A percentile compares a stretch with the other conserved stretches of the same genome.
phyloP scores from a whole-genome alignment of 2,329 filamentous ascomycete genomes.

The Monosporascus sp. region DNA sequence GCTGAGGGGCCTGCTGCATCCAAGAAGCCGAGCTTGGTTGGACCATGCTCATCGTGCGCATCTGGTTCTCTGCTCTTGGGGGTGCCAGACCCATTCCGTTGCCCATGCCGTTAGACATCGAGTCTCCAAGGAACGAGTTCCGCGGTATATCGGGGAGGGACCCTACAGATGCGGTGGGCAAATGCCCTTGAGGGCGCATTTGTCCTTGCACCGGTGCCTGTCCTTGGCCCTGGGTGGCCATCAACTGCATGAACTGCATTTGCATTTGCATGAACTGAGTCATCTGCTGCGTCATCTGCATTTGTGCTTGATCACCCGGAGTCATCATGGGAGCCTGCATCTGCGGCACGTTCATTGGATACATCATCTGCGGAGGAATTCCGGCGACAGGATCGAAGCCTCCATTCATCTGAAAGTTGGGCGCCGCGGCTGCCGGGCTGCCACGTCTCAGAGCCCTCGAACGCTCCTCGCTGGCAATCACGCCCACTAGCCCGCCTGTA shows the following conservation, averaged over 20 bases:
- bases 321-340: slow-evolving; percentile 38
- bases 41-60: slow-evolving; percentile 79
- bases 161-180: slow-evolving; percentile 39
- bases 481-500: slow-evolving; percentile 76
- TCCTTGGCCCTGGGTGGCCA: slow-evolving; percentile 42
- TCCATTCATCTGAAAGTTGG: slow-evolving; percentile 25
- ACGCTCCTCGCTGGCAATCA: slow-evolving; percentile 81
- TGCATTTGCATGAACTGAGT: slow-evolving; percentile 88
- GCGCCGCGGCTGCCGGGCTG: slow-evolving; percentile 55
- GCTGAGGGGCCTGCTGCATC: slow-evolving; percentile 42
- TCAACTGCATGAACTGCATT: slow-evolving; percentile 91
- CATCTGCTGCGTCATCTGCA: slow-evolving; percentile 81
- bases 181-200: slow-evolving; percentile 27
- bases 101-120: slow-evolving; percentile 31
- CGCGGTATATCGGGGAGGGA: slow-evolving; percentile 31
- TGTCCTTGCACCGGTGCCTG: slow-evolving; percentile 20
- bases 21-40: slow-evolving; percentile 60
- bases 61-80: slow-evolving; percentile 40
- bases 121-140: slow-evolving; percentile 24
- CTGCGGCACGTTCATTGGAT: slow-evolving; percentile 32
- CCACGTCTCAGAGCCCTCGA: slow-evolving; percentile 72
- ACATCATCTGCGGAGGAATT: slow-evolving; percentile 48
- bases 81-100: slow-evolving; percentile 40
- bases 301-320: slow-evolving; percentile 65
- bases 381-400: slow-evolving; percentile 45